A percentile compares a stretch with the other conserved stretches of the same genome.
These are phyloP conservation scores for Wickerhamiella dianesei DNA, from an alignment of 805 yeast species.

Conservation along the genomic window DNA sequence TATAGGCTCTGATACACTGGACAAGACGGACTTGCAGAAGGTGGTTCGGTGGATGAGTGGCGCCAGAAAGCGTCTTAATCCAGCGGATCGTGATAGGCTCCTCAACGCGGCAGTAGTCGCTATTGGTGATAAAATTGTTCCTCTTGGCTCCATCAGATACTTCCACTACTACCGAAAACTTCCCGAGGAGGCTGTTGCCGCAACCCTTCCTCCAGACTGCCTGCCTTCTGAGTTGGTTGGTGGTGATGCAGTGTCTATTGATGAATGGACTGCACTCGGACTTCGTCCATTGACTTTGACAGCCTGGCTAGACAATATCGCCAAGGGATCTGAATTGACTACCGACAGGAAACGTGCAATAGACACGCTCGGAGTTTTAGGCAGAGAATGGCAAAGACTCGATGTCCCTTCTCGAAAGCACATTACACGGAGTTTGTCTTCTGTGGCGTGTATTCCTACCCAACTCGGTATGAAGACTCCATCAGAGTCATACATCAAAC, in stretches of 20 bases:
- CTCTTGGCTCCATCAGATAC: constrained; percentile 16
- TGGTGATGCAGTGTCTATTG: not conserved
- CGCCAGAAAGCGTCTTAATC: not conserved
- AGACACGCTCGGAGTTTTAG: constrained; percentile 8
- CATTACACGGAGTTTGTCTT: constrained; percentile 10
- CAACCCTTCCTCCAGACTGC: constrained; percentile 24
- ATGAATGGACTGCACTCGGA: constrained; percentile 6
- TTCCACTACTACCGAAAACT: constrained; percentile 20
- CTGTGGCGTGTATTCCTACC: constrained; percentile 26
- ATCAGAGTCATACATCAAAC: constrained; percentile 22
- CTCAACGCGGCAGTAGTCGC: constrained; percentile 3
- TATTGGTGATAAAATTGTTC: not conserved
- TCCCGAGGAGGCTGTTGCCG: constrained; percentile 15
- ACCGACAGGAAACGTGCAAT: not conserved
- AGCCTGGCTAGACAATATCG: constrained; percentile 6
- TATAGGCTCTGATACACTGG: constrained; percentile 21
- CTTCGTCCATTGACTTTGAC: constrained; percentile 1
- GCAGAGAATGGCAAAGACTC: constrained; percentile 20
- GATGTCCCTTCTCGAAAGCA: constrained; percentile 2
- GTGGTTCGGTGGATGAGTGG: not conserved
- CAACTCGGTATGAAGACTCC: constrained; percentile 27
- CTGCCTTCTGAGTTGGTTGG: constrained; percentile 18
- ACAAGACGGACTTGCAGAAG: not conserved
- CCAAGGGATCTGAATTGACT: not conserved
- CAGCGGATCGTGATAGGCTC: not conserved